phyloP scores from a whole-genome alignment of 108 stramenopile species.

The Cyclotella atomus region DNA sequence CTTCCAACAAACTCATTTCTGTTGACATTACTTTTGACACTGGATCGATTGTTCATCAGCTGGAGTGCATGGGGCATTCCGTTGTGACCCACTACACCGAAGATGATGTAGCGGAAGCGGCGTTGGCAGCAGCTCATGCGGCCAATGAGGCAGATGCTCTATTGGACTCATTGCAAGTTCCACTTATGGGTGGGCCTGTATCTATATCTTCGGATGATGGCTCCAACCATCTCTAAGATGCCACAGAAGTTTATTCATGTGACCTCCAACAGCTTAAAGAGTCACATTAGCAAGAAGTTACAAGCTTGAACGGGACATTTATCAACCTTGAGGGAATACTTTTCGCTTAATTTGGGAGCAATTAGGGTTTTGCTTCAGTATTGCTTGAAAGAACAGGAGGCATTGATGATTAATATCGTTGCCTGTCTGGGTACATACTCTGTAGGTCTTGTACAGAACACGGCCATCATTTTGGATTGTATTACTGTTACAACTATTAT shows the following conservation, averaged over 20 bases:
- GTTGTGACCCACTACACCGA: constrained; percentile 16
- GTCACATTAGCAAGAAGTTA: neutral
- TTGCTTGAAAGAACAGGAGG: neutral
- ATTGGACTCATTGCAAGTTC: constrained; percentile 73
- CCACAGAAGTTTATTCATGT: neutral
- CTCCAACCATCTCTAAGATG: neutral
- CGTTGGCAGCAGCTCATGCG: constrained; percentile 55
- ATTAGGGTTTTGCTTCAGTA: neutral
- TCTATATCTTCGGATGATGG: constrained; percentile 49
- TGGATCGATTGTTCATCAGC: constrained; percentile 55
- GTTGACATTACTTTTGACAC: constrained; percentile 74
- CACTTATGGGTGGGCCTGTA: constrained; percentile 35
- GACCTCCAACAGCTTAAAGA: constrained; percentile 6
- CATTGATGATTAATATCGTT: neutral
- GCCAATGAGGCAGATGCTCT: constrained; percentile 78
- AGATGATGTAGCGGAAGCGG: constrained; percentile 29
- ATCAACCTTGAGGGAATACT: neutral
- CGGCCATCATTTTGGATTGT: neutral
- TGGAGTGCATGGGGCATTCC: constrained; percentile 44
- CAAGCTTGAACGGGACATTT: neutral
- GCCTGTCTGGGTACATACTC: neutral
- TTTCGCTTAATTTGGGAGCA: neutral
- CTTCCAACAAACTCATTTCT: constrained; percentile 85
- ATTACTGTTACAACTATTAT: neutral
- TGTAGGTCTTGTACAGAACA: constrained; percentile 1